Conservation (phyloP, 805 yeast species). For the Metschnikowia hibisci region DNA sequence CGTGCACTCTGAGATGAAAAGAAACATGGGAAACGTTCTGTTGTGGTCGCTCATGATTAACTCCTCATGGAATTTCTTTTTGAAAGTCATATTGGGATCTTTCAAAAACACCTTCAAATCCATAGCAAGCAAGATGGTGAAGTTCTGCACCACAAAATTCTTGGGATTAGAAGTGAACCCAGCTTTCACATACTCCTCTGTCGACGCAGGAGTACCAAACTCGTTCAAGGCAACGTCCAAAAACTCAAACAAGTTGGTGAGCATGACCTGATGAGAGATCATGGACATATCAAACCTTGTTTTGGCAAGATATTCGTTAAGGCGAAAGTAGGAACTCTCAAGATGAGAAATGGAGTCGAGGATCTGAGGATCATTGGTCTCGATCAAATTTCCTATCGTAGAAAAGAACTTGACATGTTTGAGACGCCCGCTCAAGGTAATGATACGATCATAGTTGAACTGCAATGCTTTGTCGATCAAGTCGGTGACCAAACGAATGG, state of each 20-base stretch:
- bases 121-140: conserved; percentile 48
- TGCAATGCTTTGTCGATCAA: conserved; percentile 41
- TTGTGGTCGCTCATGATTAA: conserved; percentile 54
- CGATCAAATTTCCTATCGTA: conserved; percentile 38
- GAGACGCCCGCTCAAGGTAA: conserved; percentile 44
- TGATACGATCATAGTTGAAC: conserved; percentile 39
- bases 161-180: conserved; percentile 46
- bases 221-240: conserved; percentile 41
- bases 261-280: conserved; percentile 38
- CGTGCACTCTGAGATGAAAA: conserved; percentile 33
- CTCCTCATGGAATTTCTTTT: conserved; percentile 60
- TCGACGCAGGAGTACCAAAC: conserved; percentile 39
- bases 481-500: conserved; percentile 45
- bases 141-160: conserved; percentile 40
- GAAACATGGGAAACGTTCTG: conserved; percentile 48
- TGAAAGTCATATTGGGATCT: conserved; percentile 56
- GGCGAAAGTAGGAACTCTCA: conserved; percentile 31
- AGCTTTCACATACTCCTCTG: conserved; percentile 43
- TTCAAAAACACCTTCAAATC: conserved; percentile 53
- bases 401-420: conserved; percentile 46
- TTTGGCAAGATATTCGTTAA: conserved; percentile 33
- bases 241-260: conserved; percentile 36
- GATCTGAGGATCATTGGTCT: conserved; percentile 34
- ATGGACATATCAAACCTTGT: conserved; percentile 37
- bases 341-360: conserved; percentile 28